Evolutionary conservation across 371 early-diverging fungal genomes (phyloP), one percentile per base, ranked within the genome.

Genomic region (Circinella umbellata): DNA sequence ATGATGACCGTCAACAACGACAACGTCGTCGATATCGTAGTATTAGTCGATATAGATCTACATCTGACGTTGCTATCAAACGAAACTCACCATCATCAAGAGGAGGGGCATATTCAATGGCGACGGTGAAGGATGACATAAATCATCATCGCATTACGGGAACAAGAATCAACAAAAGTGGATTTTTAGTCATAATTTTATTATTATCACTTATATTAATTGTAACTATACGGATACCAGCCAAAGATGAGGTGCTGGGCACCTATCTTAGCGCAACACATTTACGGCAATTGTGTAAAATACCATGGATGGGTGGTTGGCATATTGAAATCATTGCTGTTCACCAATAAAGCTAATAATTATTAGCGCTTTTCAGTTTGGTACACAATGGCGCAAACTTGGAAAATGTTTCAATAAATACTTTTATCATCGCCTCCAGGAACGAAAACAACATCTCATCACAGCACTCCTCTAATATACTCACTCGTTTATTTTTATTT

Each of bases 241-340:
- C 49, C 3, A 38, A 37, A 3, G 62, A 63, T 15, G 60, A 57
- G 57, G 57, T 57, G 57, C 57, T 62, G 42, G 62, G 15, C 38
- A 42, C 48, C 3, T 57, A 65, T 5, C 46, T 55, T 8, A 68
- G 67, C 38, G 34, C 63, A 36, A 66, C 53, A 13, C 13, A 71
- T 13, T 39, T 70, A 46, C 73, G 68, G 36, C 60, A 69, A 14
- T 54, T 80, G 54, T 61, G 80, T 53, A 76, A 72, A 51, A 72
- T 79, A 46, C 76, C 80, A 39, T 79, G 80, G 80, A 74, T 76
- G 62, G 74, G 77, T 47, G 79, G 76, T 3, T 82, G 82, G 82
- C 68, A 78, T 62, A 67, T 82, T 14, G 79, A 83, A 27, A 11
- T 83, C 14, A 61, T 76, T 59, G 80, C 79, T 20, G 63, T 80